Evolutionary conservation across 192 early-diverging fungal genomes (phyloP), one percentile per base, ranked within the genome.

Genomic region (Helicostylum pulchrum): DNA sequence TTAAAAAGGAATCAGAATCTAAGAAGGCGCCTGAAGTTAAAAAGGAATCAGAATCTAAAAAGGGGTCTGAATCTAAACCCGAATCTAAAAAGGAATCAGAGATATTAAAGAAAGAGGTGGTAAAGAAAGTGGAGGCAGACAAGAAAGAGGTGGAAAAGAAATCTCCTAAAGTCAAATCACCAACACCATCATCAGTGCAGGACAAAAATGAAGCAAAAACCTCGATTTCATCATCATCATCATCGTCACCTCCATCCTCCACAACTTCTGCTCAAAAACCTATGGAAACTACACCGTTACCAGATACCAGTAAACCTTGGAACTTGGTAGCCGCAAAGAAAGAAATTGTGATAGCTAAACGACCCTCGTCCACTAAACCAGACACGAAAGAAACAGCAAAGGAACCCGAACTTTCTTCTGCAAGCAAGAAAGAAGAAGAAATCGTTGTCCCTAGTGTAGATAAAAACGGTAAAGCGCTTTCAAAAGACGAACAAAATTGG

Each of bases 251-350:
- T 23, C 51, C 26, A 52, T 0, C 46, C 11, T 19, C 10, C 3
- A 30, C 51, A 3, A 52, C 51, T 9, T 4, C 7, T 44, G 19
- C 3, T 14, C 2, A 12, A 15, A n/a, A 12, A 32, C 15, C 53
- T 17, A 8, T 32, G 36, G 0, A 26, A 8, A 2, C 54, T 19
- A 17, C 54, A 8, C 2, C 32, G n/a, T 3, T 39, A 3, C 31
- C n/a, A 3, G 32, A 56, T 56, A 19, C 34, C 9, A 56, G 54
- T 10, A 56, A 56, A 4, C 57, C 57, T 10, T 59, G 57, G 57
- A 59, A 45, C 10, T 19, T 59, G 2, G 57, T 59, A 42, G 57
- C 57, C 5, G 42, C 57, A 14, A 59, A 59, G 14, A 59, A 59
- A 44, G 57, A 59, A 15, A 39, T 39, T 4, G 9, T 39, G 15